phyloP scores from a whole-genome alignment of 441 rosid species.

The Gossypium schwendimanii region DNA sequence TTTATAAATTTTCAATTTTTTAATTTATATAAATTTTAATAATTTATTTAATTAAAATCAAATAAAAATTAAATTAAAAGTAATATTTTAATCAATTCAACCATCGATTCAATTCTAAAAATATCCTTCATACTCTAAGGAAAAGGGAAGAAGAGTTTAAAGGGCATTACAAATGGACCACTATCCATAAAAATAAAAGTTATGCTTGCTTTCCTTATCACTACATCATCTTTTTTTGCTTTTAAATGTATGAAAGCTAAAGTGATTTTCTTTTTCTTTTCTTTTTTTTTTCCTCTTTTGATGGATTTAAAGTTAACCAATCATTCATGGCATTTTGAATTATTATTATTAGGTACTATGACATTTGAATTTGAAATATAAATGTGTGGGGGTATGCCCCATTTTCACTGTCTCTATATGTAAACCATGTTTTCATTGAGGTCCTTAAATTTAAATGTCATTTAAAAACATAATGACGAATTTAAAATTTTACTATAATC shows the following conservation, averaged over 20 bases:
- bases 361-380: slow-evolving; percentile 3
- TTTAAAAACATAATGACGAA: not conserved
- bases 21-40: no score
- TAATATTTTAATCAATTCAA: no score
- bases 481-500: not conserved
- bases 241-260: slow-evolving; percentile 1
- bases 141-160: not conserved
- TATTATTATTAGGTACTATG: no score
- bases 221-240: not conserved
- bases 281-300: no score
- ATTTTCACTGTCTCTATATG: not conserved
- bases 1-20: no score
- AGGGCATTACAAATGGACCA: not conserved
- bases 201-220: not conserved
- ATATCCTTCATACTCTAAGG: no score
- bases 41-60: no score
- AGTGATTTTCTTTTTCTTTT: not conserved
- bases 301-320: not conserved
- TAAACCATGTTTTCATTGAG: no score
- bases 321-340: not conserved
- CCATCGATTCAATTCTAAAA: no score
- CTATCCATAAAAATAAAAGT: not conserved
- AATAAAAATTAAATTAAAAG: no score
- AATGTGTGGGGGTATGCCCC: not conserved
- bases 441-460: not conserved